Percentiles rank a stretch among this genome's conserved stretches.
phyloP scores from a whole-genome alignment of 495 filamentous ascomycete species.

The Articulospora tetracladia region DNA sequence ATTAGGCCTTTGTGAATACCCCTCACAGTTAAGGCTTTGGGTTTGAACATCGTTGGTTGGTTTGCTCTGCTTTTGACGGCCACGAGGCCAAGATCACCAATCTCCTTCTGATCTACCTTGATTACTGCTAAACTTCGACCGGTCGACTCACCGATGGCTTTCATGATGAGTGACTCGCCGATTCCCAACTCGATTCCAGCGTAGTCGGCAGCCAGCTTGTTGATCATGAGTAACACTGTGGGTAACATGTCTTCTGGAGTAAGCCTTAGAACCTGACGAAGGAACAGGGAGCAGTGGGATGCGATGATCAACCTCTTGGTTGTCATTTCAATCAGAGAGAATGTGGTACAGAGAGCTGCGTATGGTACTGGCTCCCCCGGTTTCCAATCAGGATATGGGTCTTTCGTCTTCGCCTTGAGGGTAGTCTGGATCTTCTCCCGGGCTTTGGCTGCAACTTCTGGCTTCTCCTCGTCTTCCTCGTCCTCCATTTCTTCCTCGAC shows the following conservation, averaged over 20 bases:
- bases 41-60: constrained; percentile 96
- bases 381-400: constrained; percentile 94
- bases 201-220: constrained; percentile 95
- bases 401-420: constrained; percentile 57
- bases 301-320: constrained; percentile 84
- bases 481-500: constrained; percentile 27
- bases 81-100: constrained; percentile 91
- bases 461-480: constrained; percentile 70
- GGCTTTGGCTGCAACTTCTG: constrained; percentile 69
- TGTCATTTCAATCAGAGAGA: constrained; percentile 90
- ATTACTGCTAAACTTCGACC: constrained; percentile 83
- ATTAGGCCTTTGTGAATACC: constrained; percentile 88
- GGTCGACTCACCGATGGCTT: constrained; percentile 91
- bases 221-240: constrained; percentile 92
- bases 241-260: constrained; percentile 85
- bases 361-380: constrained; percentile 86
- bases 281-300: constrained; percentile 83
- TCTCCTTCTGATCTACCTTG: constrained; percentile 91
- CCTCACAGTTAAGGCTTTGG: constrained; percentile 80
- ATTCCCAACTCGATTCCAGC: constrained; percentile 94
- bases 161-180: constrained; percentile 97
- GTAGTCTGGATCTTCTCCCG: constrained; percentile 82
- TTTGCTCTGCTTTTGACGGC: constrained; percentile 92
- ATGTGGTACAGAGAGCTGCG: constrained; percentile 89
- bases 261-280: constrained; percentile 86